Evolutionary conservation across 2,329 filamentous ascomycete species (phyloP), one percentile per base, ranked within the genome.

Genomic region (Tolypocladium nubicola): DNA sequence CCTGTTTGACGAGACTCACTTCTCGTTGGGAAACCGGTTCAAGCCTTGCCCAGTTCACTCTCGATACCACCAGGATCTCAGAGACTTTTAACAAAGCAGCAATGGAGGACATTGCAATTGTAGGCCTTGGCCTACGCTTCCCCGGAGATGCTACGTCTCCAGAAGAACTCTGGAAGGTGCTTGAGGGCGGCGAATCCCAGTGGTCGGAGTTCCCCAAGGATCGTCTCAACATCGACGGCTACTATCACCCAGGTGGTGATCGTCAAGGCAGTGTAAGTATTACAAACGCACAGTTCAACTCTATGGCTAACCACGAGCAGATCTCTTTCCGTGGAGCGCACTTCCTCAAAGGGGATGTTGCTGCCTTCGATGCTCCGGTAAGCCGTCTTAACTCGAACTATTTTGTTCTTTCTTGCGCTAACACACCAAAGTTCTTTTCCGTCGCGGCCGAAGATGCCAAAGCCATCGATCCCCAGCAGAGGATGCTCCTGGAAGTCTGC

Each of bases 401-500:
- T 5, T 30, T 35, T 7, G 16, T 13, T 21, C 5, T 5, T 16
- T 8, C 30, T n/a, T 10, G 14, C 8, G 19, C 19, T 43, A 19
- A 40, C 11, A 13, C 21, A 45, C 6, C 13, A 23, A 80, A 80
- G 77, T 81, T 82, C 66, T 82, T 82, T 62, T 73, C 73, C 0
- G 70, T 81, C 4, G 69, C 77, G 0, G 71, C 76, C 0, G 75
- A 77, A 21, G 79, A 81, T 55, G 78, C 79, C 21, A 73, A 73
- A 30, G 77, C 79, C 3, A 77, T 81, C 57, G 80, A 82, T 54
- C 79, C 79, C 8, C 77, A 80, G 57, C 77, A 80, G 60, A 68
- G 79, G n/a, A 68, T 80, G 26, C 67, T 80, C 1, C 72, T 82
- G 1, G 79, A 82, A 59, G 68, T 73, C 8, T 75, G 74, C 3